Base-by-base conservation (phyloP, 371 early-diverging fungal genomes). In the Mycotypha africana region DNA sequence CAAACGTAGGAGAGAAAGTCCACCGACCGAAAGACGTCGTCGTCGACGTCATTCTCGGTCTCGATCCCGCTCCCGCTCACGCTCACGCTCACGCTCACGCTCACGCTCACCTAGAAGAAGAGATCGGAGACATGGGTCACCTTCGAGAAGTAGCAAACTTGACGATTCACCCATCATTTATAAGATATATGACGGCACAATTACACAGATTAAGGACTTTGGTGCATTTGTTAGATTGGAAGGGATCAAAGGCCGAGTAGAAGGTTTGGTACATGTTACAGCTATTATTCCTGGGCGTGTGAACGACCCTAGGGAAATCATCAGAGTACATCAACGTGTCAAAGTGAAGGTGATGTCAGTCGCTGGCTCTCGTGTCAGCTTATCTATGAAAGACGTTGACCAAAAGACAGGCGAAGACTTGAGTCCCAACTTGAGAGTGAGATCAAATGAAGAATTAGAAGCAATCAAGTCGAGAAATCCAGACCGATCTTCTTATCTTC, bases 301-400 rank as follows among this genome's bases (percentile, higher is more conserved):
- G 2, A 72, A 71, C 16, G 82, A 94, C 45, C 90, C 92, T 0
- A 65, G 75, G 6, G 93, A 95, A 25, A 82, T 94, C 8, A 84
- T 97, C 11, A 65, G 72, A 26, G 75, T 85, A 11, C 79, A 80
- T 23, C 90, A 95, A 49, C 37, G 30, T 5, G 96, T 97, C 28
- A 88, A 85, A 48, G 95, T 97, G 41, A 97, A 97, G 58, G 90
- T 95, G 21, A 82, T 94, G 86, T 90, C 92, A 1, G 76, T 92
- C 0, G 81, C 82, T 4, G 93, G 91, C 14, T 79, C 60, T 26
- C 76, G 91, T 20, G 65, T 95, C 4, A 80, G 91, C 2, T 72
- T 95, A 25, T 92, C 92, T 1, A 92, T 95, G 89, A 93, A 87
- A 57, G 95, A 97, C 60, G 94, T 93, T 16, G 94, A 95, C 60